phyloP scores from a whole-genome alignment of 2,329 filamentous ascomycete species.

The Anthostomella pinea region DNA sequence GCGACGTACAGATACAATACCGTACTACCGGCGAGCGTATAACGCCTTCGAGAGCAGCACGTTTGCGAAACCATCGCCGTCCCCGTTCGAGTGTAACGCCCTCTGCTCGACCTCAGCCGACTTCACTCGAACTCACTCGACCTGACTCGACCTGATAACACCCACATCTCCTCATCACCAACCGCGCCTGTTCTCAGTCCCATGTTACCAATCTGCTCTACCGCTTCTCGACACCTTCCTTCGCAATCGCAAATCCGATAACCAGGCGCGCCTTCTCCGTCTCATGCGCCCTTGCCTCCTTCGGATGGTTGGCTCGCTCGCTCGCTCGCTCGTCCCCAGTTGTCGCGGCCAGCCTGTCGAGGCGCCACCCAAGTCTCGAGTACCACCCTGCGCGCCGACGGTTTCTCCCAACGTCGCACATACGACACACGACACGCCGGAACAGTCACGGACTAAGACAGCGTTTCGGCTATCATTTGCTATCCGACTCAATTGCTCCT shows the following conservation, averaged over 20 bases:
- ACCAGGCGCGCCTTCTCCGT: constrained; percentile 12
- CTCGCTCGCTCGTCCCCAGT: constrained; percentile 20
- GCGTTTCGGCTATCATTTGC: constrained; percentile 13
- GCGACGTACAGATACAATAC: constrained; percentile 6
- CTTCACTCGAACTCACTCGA: constrained; percentile 10
- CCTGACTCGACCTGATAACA: constrained; percentile 3
- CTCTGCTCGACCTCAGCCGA: constrained; percentile 6
- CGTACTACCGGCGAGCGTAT: constrained; percentile 1
- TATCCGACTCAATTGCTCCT: constrained; percentile 15
- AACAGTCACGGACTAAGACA: constrained; percentile 20
- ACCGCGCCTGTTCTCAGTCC: constrained; percentile 17
- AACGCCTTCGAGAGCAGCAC: constrained; percentile 6
- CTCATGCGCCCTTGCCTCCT: constrained; percentile 18
- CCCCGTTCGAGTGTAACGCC: constrained; percentile 22
- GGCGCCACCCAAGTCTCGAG: constrained; percentile 20
- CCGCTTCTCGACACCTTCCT: constrained; percentile 17
- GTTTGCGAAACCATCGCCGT: constrained; percentile 22
- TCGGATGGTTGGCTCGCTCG: constrained; percentile 22
- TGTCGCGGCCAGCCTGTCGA: constrained; percentile 25
- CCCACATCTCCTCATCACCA: neutral
- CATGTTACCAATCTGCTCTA: constrained; percentile 27
- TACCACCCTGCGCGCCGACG: constrained; percentile 21
- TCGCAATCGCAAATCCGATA: constrained; percentile 22
- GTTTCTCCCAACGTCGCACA: constrained; percentile 23
- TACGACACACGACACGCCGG: constrained; percentile 11